Base-by-base conservation (phyloP, 371 early-diverging fungal species). In the Blyttiomyces sp. region DNA sequence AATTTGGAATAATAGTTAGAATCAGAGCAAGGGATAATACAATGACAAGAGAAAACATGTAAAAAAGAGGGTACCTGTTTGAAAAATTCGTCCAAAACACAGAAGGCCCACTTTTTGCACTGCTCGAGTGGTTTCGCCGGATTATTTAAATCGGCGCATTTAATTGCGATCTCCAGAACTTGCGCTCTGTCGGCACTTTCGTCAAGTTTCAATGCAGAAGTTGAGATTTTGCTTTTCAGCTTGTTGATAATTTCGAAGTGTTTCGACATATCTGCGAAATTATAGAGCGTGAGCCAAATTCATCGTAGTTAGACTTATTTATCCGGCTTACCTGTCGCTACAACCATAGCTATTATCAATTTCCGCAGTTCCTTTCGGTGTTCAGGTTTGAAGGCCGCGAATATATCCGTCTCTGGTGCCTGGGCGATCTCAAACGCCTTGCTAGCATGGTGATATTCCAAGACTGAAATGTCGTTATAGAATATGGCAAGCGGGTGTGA, bases 11-110 rank as follows among this genome's bases (percentile, higher is more conserved):
- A n/a, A n/a, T n/a, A n/a, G n/a, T n/a, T n/a, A n/a, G n/a, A n/a
- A n/a, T n/a, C n/a, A n/a, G n/a, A n/a, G n/a, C n/a, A n/a, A n/a
- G n/a, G n/a, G n/a, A n/a, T n/a, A n/a, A n/a, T n/a, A n/a, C n/a
- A n/a, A n/a, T n/a, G n/a, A n/a, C n/a, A n/a, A n/a, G n/a, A n/a
- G n/a, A n/a, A n/a, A n/a, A n/a, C n/a, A n/a, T n/a, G n/a, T n/a
- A n/a, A n/a, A n/a, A n/a, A n/a, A n/a, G n/a, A 52, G 6, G 28
- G 16, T 54, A 71, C 80, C 63, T 83, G 83, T 21, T 69, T 28
- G 64, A 81, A 83, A 52, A 83, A 83, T 57, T 83, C 84, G 42
- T 81, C 77, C 75, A 78, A 73, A 23, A 83, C 74, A 34, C 58
- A 44, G 39, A 56, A 69, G 4, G 76, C 69, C 84, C 84, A 83